Conservation (phyloP, 495 filamentous ascomycete genomes). For the Hypoxylon lenormandii region DNA sequence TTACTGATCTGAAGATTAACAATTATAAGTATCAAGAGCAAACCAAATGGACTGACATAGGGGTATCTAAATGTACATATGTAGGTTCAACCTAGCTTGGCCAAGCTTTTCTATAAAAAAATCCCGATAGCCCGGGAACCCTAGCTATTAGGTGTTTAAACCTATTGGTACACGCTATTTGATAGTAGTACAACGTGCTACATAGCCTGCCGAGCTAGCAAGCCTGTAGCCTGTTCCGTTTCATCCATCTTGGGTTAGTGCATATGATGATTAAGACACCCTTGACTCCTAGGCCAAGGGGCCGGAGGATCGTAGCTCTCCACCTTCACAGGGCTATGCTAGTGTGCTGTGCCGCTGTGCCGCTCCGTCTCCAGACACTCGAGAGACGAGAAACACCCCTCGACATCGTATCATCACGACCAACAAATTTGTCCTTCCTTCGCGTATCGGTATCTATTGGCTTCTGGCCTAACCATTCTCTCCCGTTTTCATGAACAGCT, state of each 20-base stretch:
- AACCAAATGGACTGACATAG: too few relatives aligned
- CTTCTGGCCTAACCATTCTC: background rate
- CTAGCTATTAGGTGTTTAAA: background rate
- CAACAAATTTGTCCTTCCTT: background rate
- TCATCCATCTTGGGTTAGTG: too few relatives aligned
- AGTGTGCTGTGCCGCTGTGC: conserved; percentile 1
- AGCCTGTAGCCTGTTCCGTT: too few relatives aligned
- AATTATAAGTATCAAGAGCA: too few relatives aligned
- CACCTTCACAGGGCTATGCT: conserved; percentile 41
- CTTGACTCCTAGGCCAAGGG: background rate
- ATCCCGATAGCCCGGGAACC: conserved; percentile 32
- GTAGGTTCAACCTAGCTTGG: too few relatives aligned
- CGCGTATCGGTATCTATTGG: background rate
- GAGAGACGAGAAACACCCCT: background rate
- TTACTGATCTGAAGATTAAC: too few relatives aligned
- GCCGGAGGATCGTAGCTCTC: conserved; percentile 38
- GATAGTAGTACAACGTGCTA: background rate
- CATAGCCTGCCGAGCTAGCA: conserved; percentile 6
- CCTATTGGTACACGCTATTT: conserved; percentile 21
- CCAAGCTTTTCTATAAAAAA: background rate
- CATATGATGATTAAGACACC: too few relatives aligned
- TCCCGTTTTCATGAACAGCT: background rate
- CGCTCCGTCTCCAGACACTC: conserved; percentile 16
- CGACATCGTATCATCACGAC: background rate
- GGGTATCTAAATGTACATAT: too few relatives aligned